A percentile compares a stretch with the other conserved stretches of the same genome.
Evolutionary conservation across 371 early-diverging fungal species (phyloP).

Genomic region (Rhizopus delemar): DNA sequence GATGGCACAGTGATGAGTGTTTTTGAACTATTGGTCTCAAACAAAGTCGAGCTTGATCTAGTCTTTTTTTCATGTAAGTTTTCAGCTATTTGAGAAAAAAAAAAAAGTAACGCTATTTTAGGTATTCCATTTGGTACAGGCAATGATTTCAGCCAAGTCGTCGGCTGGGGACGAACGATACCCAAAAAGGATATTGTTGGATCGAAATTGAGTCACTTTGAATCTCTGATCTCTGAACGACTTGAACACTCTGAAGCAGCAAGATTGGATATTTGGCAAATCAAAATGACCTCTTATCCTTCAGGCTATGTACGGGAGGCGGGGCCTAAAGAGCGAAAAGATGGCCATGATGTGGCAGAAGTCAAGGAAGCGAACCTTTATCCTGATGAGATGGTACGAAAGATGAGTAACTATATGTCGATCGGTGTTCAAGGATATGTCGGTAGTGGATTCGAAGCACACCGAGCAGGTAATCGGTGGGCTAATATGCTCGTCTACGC

Average conservation of each 20-base stretch:
- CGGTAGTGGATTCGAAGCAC: conserved; percentile 63
- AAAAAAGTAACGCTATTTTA: conserved; percentile 1
- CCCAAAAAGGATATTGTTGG: conserved; percentile 49
- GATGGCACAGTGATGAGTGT: conserved; percentile 71
- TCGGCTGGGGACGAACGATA: conserved; percentile 68
- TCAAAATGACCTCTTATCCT: conserved; percentile 45
- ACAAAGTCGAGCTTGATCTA: conserved; percentile 52
- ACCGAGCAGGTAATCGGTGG: conserved; percentile 55
- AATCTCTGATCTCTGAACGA: conserved; percentile 46
- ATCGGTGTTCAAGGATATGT: conserved; percentile 69
- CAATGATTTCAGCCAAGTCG: conserved; percentile 65
- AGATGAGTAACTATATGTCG: conserved; percentile 63
- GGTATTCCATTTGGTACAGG: conserved; percentile 70
- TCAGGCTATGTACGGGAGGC: conserved; percentile 56
- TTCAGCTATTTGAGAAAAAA: no score
- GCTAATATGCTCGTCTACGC: conserved; percentile 58
- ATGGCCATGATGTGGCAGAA: conserved; percentile 28
- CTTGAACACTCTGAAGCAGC: conserved; percentile 56
- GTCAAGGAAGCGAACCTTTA: not conserved
- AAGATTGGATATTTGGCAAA: conserved; percentile 62
- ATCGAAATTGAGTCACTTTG: conserved; percentile 43
- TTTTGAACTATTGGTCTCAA: conserved; percentile 49
- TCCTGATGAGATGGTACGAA: conserved; percentile 26
- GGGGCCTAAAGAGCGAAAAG: conserved; percentile 35
- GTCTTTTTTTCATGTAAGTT: conserved; percentile 60